Base-by-base conservation (phyloP, 2,329 filamentous ascomycete species). In the Nectriaceae sp. region DNA sequence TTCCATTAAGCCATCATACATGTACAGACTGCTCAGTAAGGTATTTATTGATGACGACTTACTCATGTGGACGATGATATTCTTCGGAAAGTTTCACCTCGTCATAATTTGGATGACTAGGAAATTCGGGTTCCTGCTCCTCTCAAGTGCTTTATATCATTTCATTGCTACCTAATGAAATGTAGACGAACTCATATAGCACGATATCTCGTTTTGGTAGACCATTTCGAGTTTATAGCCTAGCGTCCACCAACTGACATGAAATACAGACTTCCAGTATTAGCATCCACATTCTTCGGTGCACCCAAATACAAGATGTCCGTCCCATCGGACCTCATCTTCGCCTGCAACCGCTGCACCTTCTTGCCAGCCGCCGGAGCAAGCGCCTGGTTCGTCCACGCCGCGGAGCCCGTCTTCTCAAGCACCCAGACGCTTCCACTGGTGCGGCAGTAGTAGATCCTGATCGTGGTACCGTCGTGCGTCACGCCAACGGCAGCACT, bases 381-480 rank as follows among this genome's bases (percentile, higher is more conserved):
- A 8, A 57, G 40, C 36, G 43, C 52, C 13, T 22, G 47, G 35
- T 57, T 50, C n/a, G 49, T 47, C 54, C 54, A 57, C 10, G 26
- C 40, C 4, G 49, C 33, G n/a, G 16, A 42, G 3, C 52, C 52
- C 13, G 11, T 37, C 44, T 51, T 55, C 54, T 57, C 54, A 19
- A 57, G 24, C 11, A 63, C 56, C 37, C 50, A 57, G 5, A 48
- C 40, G 16, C 54, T 55, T 11, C 50, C 56, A 2, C 44, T 44
- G 5, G 44, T 43, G 2, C 53, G 47, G 22, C 54, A 59, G 49
- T 59, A 59, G 40, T 57, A 59, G 29, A 59, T 57, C 24, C 56
- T 40, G 1, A 52, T 52, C 4, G 50, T 54, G 3, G 36, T 51
- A 21, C 44, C 53, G 37, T 59, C 45, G 41, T 56, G 56, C 5